A percentile compares a stretch with the other conserved stretches of the same genome.
Evolutionary conservation across 2,329 filamentous ascomycete species (phyloP).

Genomic region (Aspergillus tanneri): DNA sequence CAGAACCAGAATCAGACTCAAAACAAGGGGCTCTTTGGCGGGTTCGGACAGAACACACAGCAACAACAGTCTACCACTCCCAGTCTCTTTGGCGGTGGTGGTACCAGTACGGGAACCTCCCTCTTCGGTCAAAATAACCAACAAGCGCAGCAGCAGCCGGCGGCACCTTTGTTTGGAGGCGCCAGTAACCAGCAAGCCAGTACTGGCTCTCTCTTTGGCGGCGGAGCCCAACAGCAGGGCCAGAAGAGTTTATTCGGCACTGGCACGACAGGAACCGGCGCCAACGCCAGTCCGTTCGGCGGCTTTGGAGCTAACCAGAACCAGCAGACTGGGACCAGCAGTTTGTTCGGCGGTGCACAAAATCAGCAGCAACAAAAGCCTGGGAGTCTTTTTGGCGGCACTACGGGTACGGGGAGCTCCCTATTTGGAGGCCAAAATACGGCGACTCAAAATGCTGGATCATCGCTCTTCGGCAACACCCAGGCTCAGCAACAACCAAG

Average conservation of each 20-base stretch:
- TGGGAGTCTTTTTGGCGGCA: slow-evolving; percentile 54
- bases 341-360: slow-evolving; percentile 47
- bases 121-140: slow-evolving; percentile 43
- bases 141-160: slow-evolving; percentile 34
- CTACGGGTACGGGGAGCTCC: slow-evolving; percentile 43
- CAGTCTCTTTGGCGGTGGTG: slow-evolving; percentile 45
- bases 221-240: slow-evolving; percentile 32
- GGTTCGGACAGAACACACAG: slow-evolving; percentile 45
- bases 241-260: slow-evolving; percentile 43
- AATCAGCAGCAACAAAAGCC: slow-evolving; percentile 57
- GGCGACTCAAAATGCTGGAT: slow-evolving; percentile 35
- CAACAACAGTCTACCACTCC: slow-evolving; percentile 41
- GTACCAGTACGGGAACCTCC: slow-evolving; percentile 26
- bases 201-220: slow-evolving; percentile 36
- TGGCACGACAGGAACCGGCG: slow-evolving; percentile 34
- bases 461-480: slow-evolving; percentile 60
- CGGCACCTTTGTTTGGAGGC: slow-evolving; percentile 46
- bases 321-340: slow-evolving; percentile 39
- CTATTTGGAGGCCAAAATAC: slow-evolving; percentile 46
- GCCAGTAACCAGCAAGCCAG: slow-evolving; percentile 32
- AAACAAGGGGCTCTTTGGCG: slow-evolving; percentile 36
- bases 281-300: slow-evolving; percentile 30
- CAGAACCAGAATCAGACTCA: slow-evolving; percentile 40
- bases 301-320: slow-evolving; percentile 47
- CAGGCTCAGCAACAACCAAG: slow-evolving; percentile 37